Conservation (phyloP, 345 rosid genomes). For the Ceriops tagal region DNA sequence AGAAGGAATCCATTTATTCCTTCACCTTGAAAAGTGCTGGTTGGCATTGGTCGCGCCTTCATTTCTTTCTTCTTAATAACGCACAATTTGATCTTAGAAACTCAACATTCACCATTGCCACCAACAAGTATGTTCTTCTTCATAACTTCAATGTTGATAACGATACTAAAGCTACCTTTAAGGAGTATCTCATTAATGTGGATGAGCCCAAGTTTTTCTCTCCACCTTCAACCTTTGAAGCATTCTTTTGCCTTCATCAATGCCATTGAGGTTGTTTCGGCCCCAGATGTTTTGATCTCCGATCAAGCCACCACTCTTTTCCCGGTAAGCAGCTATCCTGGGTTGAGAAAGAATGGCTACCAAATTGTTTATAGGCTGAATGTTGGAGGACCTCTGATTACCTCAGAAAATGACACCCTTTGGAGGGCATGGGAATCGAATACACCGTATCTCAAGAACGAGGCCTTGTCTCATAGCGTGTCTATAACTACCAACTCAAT, state of each 20-base stretch:
- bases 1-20: neutral
- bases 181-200: constrained; percentile 9
- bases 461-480: neutral
- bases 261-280: constrained; percentile 10
- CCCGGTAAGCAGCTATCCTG: constrained; percentile 1
- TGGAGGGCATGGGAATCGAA: constrained; percentile 10
- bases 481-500: constrained; percentile 6
- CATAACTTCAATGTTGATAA: constrained; percentile 4
- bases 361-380: neutral
- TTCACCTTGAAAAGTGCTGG: constrained; percentile 5
- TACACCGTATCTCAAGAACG: constrained; percentile 6
- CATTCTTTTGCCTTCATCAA: constrained; percentile 10
- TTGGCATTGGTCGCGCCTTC: constrained; percentile 13
- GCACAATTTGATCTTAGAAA: neutral
- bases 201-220: constrained; percentile 5
- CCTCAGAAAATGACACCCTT: constrained; percentile 5
- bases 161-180: neutral
- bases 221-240: neutral
- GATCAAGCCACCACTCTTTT: constrained; percentile 6
- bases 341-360: neutral
- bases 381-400: neutral
- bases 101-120: constrained; percentile 4
- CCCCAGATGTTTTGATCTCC: constrained; percentile 5
- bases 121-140: constrained; percentile 13
- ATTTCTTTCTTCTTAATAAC: constrained; percentile 7